Percentiles rank a stretch among this genome's conserved stretches.
Conservation (phyloP, 352 stramenopile genomes). For the Phytophthora litchii region DNA sequence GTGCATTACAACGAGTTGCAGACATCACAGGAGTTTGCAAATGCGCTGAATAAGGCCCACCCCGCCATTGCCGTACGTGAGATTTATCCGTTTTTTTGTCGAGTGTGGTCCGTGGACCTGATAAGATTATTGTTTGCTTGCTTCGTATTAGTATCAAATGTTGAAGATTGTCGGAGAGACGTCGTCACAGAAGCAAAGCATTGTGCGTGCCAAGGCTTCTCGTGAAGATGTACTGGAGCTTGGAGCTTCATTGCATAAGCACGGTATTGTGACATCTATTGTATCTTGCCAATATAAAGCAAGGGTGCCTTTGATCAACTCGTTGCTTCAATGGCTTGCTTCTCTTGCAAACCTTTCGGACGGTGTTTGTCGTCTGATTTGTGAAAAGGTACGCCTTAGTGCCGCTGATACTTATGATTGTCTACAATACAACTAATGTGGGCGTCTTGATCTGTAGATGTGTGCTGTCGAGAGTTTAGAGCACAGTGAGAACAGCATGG, state of each 20-base stretch:
- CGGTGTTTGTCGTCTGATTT: slow-evolving; percentile 83
- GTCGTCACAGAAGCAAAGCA: slow-evolving; percentile 76
- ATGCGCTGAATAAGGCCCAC: slow-evolving; percentile 69
- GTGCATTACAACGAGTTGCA: slow-evolving; percentile 95
- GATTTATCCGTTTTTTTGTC: neutral
- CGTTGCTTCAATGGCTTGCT: slow-evolving; percentile 81
- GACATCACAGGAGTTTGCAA: slow-evolving; percentile 85
- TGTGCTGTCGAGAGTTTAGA: slow-evolving; percentile 45
- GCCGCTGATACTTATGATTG: neutral
- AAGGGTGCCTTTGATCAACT: slow-evolving; percentile 67
- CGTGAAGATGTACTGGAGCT: slow-evolving; percentile 79
- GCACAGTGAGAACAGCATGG: slow-evolving; percentile 44
- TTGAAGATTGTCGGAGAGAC: slow-evolving; percentile 81
- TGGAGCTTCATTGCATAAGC: slow-evolving; percentile 59
- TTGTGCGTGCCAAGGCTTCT: slow-evolving; percentile 66
- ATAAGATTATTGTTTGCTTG: slow-evolving; percentile 9
- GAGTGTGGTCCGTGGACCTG: neutral
- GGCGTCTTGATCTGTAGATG: slow-evolving; percentile 28
- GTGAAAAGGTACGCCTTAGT: slow-evolving; percentile 58
- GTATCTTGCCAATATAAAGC: slow-evolving; percentile 80
- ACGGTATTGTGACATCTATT: slow-evolving; percentile 84
- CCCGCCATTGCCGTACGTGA: slow-evolving; percentile 65
- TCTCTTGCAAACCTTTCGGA: slow-evolving; percentile 82
- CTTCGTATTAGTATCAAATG: slow-evolving; percentile 69
- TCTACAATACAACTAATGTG: slow-evolving; percentile 15